Base-by-base conservation (phyloP, 345 rosid genomes). In the Psidium friedrichsthalianum region DNA sequence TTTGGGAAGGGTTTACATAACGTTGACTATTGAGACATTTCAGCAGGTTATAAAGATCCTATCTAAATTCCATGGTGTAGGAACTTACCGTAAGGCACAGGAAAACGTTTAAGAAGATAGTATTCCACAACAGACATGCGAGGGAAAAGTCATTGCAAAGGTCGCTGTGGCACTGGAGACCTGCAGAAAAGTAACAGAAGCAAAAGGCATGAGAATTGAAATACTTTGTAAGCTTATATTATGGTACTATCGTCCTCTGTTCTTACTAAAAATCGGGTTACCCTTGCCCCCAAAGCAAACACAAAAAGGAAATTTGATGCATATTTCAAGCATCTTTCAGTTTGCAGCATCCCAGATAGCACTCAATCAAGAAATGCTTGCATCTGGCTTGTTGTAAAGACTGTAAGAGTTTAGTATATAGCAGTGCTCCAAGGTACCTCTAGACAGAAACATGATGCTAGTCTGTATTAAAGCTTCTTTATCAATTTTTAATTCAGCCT, bases 141-240 rank as follows among this genome's bases (percentile, higher is more conserved):
- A 94, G 69, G 96, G 94, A 86, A 95, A 95, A 24, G 92, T 90
- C 98, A 94, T 94, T n/a, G 95, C 94, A 88, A 94, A 94, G 85
- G 98, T 95, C 36, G 95, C 93, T 47, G 98, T 95, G 83, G 98
- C 95, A 92, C 96, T 94, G 83, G 96, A 91, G 81, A 95, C 97
- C 97, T 94, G 85, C 85, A 82, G 25, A 85, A 56, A 49, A 29
- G 27, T 64, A 40, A 51, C 32, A 11, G 40, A 56, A 51, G 20
- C 42, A 47, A 27, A 52, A 84, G 56, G 57, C 82, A 27, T 8
- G 40, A 27, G 6, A 2, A 29, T 54, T n/a, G 57, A 51, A 42
- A 44, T 44, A 78, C 51, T 6, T 44, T 25, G n/a, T 24, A 56
- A 56, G n/a, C 27, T 56, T 56, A 56, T 4, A 56, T 56, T 69